Evolutionary conservation across 1,284 basidiomycete genomes (phyloP).

Genomic region (Ustilago xerochloae): DNA sequence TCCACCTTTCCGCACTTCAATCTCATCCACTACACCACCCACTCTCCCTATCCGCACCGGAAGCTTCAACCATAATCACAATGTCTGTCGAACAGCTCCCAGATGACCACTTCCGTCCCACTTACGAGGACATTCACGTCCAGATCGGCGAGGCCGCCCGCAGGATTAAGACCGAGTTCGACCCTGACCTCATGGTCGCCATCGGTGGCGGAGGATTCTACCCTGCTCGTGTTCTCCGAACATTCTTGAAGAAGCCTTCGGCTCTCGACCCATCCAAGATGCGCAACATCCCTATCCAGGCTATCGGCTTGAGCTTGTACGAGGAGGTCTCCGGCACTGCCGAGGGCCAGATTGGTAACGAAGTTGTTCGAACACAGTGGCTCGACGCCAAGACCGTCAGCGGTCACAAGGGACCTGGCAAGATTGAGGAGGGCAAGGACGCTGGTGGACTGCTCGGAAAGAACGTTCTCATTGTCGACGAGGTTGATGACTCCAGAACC

Average conservation of each 20-base stretch:
- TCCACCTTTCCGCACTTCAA: neutral
- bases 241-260: conserved; percentile 64
- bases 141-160: conserved; percentile 60
- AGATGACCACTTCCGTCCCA: conserved; percentile 67
- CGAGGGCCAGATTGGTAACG: conserved; percentile 62
- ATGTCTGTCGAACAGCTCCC: conserved; percentile 52
- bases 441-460: conserved; percentile 67
- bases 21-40: neutral
- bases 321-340: conserved; percentile 63
- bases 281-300: conserved; percentile 67
- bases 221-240: conserved; percentile 66
- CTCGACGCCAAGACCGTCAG: conserved; percentile 59
- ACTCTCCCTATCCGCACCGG: neutral
- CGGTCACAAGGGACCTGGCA: conserved; percentile 39
- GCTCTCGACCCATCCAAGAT: conserved; percentile 55
- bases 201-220: conserved; percentile 67
- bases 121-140: conserved; percentile 67
- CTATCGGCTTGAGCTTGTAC: conserved; percentile 66
- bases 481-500: conserved; percentile 67
- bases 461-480: conserved; percentile 67
- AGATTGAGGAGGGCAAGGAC: conserved; percentile 56
- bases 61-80: conserved; percentile 5
- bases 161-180: conserved; percentile 61
- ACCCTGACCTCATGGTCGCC: conserved; percentile 63
- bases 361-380: conserved; percentile 68